Evolutionary conservation across 805 yeast species (phyloP).

Genomic region (Yarrowia sp.): DNA sequence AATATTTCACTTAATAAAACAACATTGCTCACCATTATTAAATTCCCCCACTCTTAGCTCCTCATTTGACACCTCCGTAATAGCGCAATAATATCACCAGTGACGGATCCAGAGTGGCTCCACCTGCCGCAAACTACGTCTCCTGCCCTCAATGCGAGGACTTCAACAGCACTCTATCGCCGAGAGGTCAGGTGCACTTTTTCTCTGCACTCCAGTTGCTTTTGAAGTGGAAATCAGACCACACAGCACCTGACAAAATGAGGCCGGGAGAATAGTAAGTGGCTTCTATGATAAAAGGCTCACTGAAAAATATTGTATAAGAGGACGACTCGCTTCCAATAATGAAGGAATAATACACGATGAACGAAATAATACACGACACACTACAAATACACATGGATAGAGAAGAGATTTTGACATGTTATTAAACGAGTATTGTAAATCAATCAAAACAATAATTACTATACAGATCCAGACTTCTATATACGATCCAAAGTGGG

Average conservation of each 20-base stretch:
- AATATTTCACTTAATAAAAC: no score
- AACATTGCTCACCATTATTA: no score
- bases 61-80: no score
- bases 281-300: no score
- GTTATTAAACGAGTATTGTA: slow-evolving; percentile 11
- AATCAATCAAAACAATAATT: slow-evolving; percentile 29
- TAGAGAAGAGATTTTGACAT: slow-evolving; percentile 14
- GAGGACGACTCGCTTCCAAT: no score
- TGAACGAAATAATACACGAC: neutral
- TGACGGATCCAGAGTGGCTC: no score
- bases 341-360: neutral
- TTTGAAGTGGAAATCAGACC: slow-evolving; percentile 18
- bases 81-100: neutral
- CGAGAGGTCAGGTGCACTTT: slow-evolving; percentile 3
- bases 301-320: no score
- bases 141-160: no score
- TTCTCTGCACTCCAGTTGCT: slow-evolving; percentile 3
- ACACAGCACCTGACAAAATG: neutral
- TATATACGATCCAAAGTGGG: slow-evolving; percentile 38
- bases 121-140: no score
- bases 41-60: no score
- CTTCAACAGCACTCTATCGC: no score
- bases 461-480: slow-evolving; percentile 39
- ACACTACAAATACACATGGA: neutral
- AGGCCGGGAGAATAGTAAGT: no score